Evolutionary conservation across 2,329 filamentous ascomycete species (phyloP), one percentile per base, ranked within the genome.

Genomic region (Escovopsis sp.): DNA sequence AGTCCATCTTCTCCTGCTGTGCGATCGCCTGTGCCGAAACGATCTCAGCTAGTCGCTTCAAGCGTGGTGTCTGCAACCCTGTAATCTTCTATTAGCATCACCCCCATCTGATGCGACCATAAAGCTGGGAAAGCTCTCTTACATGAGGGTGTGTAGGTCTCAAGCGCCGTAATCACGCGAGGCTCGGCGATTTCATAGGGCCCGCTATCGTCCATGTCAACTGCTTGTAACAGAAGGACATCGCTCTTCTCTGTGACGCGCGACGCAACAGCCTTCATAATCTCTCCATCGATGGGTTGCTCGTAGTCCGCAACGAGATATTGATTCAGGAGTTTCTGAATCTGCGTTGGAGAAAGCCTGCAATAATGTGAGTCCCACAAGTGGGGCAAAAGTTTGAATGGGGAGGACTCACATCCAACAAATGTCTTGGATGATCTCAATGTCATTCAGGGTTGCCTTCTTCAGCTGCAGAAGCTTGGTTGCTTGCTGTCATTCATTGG

Each of bases 341-440:
- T 98, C 64, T 98, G 91, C 65, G 95, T 96, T 41, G 91, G 91
- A 2, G 89, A 95, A 42, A 98, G 75, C 85, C 85, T 91, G 47
- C 4, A 30, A 8, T 23, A 1, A 12, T 36, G 26, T 49, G 15
- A 50, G 45, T 26, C 6, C 35, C 4, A 11, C 6, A 6, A 28
- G 15, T 8, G 10, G 12, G 4, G 34, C 2, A 8, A 12, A 26
- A 32, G 39, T 8, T 38, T 19, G 15, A 15, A 26, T 8, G 11
- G 6, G 8, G 12, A 9, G 15, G 33, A 75, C 85, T 78, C 68
- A 93, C 89, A 96, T 96, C 89, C 89, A 96, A 75, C 91, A 98
- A 55, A 98, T 98, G 61, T 98, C 91, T 68, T 98, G 91, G 56
- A 98, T 98, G 55, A 98, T 98, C 66, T 98, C 91, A 55, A 98